Base-by-base conservation (phyloP, 2,329 filamentous ascomycete species). In the Phialophora chinensis region DNA sequence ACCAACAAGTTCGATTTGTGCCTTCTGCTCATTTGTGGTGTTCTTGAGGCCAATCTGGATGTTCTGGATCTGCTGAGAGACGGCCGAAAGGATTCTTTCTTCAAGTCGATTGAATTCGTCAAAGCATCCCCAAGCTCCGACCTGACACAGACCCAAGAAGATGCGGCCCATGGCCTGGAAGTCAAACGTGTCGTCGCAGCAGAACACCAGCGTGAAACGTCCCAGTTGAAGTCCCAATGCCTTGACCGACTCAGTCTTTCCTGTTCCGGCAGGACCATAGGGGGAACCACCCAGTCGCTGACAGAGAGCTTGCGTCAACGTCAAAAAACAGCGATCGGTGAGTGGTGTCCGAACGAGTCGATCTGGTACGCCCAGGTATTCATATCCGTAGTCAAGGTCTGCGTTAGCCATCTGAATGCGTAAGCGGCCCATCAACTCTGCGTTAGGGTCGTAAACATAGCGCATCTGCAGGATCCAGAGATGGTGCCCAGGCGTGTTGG, bases 81-180 rank as follows among this genome's bases (percentile, higher is more conserved):
- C 96, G 20, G 95, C 95, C 53, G 96, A 99, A 68, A 99, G 81
- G 67, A 99, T 99, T 71, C 95, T 89, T 81, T 99, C 95, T 75
- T 99, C 95, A 23, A 99, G 85, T 86, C 95, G 91, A 80, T 99
- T 99, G 85, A 99, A 99, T 82, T 99, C 95, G 76, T 99, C 95
- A 79, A 99, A 99, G 83, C 95, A 99, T 74, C 96, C 96, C 95
- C 95, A 99, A 4, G 95, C 95, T 77, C 95, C 95, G 56, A 99
- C 95, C 78, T 99, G 95, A 78, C 96, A 99, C 69, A 99, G 96
- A 85, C 95, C 95, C 42, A 99, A 85, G 86, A 99, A 99, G 74
- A 99, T 99, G 73, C 95, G 92, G 14, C 96, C 96, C 95, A 99
- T 99, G 59, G 95, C 95, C 76, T 99, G 95, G 84, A 98, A 99